Conservation (phyloP, 805 yeast species). For the Wickerhamomyces canadensis region DNA sequence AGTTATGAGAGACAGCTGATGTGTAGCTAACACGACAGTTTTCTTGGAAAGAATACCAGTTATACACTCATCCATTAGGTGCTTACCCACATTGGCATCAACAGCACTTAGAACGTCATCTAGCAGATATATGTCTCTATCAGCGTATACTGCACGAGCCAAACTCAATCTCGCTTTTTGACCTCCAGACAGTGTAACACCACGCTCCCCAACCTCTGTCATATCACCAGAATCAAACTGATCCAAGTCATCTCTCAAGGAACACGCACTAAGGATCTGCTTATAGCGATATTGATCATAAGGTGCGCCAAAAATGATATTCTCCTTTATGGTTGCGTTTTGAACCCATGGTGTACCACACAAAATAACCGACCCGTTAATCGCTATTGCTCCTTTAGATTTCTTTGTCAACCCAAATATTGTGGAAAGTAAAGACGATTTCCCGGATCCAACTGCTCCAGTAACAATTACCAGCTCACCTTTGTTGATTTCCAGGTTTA, state of each 20-base stretch:
- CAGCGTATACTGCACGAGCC: slow-evolving; percentile 89
- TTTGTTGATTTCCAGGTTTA: slow-evolving; percentile 23
- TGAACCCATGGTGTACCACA: slow-evolving; percentile 78
- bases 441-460: slow-evolving; percentile 58
- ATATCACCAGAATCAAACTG: slow-evolving; percentile 79
- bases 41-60: slow-evolving; percentile 45
- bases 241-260: slow-evolving; percentile 65
- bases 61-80: slow-evolving; percentile 62
- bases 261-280: slow-evolving; percentile 76
- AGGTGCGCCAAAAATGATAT: slow-evolving; percentile 78
- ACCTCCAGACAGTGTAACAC: slow-evolving; percentile 91
- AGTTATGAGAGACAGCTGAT: slow-evolving; percentile 64
- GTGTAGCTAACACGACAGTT: slow-evolving; percentile 77
- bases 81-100: slow-evolving; percentile 78
- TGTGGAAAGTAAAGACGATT: slow-evolving; percentile 21
- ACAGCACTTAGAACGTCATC: slow-evolving; percentile 82
- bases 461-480: slow-evolving; percentile 7
- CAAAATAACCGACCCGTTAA: slow-evolving; percentile 42
- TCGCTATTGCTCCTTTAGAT: slow-evolving; percentile 38
- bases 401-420: slow-evolving; percentile 39
- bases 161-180: slow-evolving; percentile 90
- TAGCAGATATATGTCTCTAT: slow-evolving; percentile 22
- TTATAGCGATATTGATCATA: slow-evolving; percentile 74
- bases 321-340: slow-evolving; percentile 86
- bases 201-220: slow-evolving; percentile 93